Base-by-base conservation (phyloP, 176 grass and related monocot species). In the Oryza meridionalis region DNA sequence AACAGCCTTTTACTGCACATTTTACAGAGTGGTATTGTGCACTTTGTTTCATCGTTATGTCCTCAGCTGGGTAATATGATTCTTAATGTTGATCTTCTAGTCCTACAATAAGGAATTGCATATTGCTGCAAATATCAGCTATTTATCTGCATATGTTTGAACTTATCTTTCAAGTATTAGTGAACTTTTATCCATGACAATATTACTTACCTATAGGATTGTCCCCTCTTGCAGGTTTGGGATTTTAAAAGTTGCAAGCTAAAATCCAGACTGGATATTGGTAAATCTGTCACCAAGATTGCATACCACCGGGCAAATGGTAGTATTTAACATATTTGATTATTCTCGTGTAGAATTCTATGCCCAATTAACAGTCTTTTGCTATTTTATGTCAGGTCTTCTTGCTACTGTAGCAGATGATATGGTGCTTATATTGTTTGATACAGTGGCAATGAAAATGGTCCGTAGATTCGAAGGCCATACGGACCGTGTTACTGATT, bases 381-480 rank as follows among this genome's bases (percentile, higher is more conserved):
- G 11, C 16, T 81, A 61, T 92, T 88, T 72, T 79, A 77, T 86
- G 63, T 27, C 86, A 98, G 96, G 93, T 83, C 83, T 98, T 85
- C 84, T 96, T 85, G 93, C 96, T 73, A 94, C 85, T 44, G 85
- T 94, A 68, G 85, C 85, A 47, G 96, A 94, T 74, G 96, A 95
- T 76, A 93, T 94, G 87, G 74, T 92, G 70, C 91, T 98, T 49
- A 69, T 87, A 76, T 50, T 98, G 11, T 98, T 90, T 72, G 96
- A 98, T 80, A 85, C 90, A 21, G 74, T 89, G 21, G 79, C 89
- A 8, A 66, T 91, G 84, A 90, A 92, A 77, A 86, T 96, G 91
- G 96, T 98, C 58, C 91, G 93, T 27, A 95, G 88, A 75, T 98
- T 98, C 71, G 91, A 92, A 88, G 96, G 93, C 4, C 96, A 98